A percentile compares a stretch with the other conserved stretches of the same genome.
Evolutionary conservation across 1,139 yeast species (phyloP).

Genomic region (Scheffersomyces titani): DNA sequence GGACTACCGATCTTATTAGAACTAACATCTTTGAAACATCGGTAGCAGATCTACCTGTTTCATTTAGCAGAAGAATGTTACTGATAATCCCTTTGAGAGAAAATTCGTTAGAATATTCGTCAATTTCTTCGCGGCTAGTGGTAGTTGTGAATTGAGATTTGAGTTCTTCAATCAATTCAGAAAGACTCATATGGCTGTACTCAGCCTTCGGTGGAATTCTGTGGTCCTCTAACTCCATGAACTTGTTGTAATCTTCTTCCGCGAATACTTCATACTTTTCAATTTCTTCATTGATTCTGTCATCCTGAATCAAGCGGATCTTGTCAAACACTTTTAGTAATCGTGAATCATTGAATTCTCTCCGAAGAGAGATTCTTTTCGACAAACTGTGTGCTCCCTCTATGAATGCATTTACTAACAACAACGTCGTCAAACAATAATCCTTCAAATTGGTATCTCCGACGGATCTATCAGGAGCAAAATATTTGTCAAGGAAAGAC

Average conservation of each 20-base stretch:
- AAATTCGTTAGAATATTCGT: constrained; percentile 11
- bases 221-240: constrained; percentile 12
- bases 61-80: constrained; percentile 26
- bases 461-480: constrained; percentile 16
- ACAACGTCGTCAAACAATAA: constrained; percentile 46
- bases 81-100: constrained; percentile 23
- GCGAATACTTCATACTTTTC: constrained; percentile 43
- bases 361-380: constrained; percentile 35
- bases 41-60: constrained; percentile 19
- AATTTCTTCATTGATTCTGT: constrained; percentile 46
- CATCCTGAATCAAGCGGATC: constrained; percentile 35
- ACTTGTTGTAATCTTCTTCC: constrained; percentile 38
- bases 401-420: constrained; percentile 44
- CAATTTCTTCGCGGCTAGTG: constrained; percentile 5
- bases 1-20: constrained; percentile 33
- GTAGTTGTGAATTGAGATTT: constrained; percentile 12
- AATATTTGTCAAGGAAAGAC: constrained; percentile 34
- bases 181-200: constrained; percentile 16
- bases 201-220: constrained; percentile 3
- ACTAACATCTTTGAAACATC: constrained; percentile 25
- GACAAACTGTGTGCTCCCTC: constrained; percentile 32
- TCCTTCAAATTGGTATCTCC: constrained; percentile 32
- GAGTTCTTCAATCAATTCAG: constrained; percentile 21
- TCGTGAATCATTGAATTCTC: constrained; percentile 44
- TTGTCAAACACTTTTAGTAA: constrained; percentile 39